phyloP scores from a whole-genome alignment of 169 alveolate species.

The Plasmodium vinckei region DNA sequence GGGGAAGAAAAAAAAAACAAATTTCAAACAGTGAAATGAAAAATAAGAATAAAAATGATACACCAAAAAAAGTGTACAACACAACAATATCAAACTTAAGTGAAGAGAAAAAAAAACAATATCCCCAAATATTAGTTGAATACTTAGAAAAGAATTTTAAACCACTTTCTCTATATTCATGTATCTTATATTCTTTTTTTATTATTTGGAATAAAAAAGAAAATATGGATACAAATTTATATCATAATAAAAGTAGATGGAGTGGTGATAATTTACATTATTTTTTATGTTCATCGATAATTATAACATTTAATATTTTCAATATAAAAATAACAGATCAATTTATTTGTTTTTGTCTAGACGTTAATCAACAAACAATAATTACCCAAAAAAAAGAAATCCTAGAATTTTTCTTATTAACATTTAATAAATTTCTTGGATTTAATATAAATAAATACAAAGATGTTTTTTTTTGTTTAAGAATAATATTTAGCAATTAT shows the following conservation, averaged over 20 bases:
- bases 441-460: slow-evolving; percentile 11
- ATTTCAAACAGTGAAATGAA: no score
- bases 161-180: slow-evolving; percentile 38
- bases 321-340: slow-evolving; percentile 50
- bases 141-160: slow-evolving; percentile 53
- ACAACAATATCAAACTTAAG: background rate
- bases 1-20: no score
- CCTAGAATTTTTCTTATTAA: slow-evolving; percentile 21
- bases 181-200: slow-evolving; percentile 48
- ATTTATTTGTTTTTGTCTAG: slow-evolving; percentile 37
- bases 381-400: slow-evolving; percentile 47
- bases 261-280: slow-evolving; percentile 46
- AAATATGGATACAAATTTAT: slow-evolving; percentile 50
- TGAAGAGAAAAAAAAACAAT: background rate
- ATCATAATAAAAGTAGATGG: slow-evolving; percentile 33
- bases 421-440: slow-evolving; percentile 65
- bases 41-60: background rate
- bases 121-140: slow-evolving; percentile 20
- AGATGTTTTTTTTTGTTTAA: slow-evolving; percentile 22
- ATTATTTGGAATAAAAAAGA: slow-evolving; percentile 37
- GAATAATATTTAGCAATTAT: slow-evolving; percentile 57
- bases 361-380: slow-evolving; percentile 27
- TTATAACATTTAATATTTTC: slow-evolving; percentile 60
- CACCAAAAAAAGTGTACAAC: background rate
- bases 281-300: slow-evolving; percentile 43